phyloP scores from a whole-genome alignment of 2,329 filamentous ascomycete genomes.

The Lasiodiplodia citricola region DNA sequence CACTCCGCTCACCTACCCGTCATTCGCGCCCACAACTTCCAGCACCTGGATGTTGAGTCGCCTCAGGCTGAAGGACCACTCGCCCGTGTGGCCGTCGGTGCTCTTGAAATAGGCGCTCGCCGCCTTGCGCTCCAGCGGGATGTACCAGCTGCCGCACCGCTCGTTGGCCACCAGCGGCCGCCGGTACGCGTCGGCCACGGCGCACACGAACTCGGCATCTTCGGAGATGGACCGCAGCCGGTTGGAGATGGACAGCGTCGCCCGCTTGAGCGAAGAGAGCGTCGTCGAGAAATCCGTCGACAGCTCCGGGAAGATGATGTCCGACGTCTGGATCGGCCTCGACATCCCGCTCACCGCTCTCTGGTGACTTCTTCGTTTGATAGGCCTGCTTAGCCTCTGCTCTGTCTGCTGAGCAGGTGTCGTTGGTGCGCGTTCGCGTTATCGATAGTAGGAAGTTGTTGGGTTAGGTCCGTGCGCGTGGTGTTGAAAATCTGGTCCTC shows the following conservation, averaged over 20 bases:
- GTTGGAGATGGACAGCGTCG: conserved; percentile 79
- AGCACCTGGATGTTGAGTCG: conserved; percentile 85
- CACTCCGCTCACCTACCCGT: conserved; percentile 61
- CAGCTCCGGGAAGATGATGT: conserved; percentile 60
- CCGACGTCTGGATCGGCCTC: conserved; percentile 36
- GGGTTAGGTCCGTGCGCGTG: conserved; percentile 2
- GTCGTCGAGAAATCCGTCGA: conserved; percentile 71
- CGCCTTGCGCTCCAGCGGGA: conserved; percentile 66
- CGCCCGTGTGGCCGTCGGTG: conserved; percentile 89
- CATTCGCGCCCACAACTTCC: conserved; percentile 66
- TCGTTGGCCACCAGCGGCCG: conserved; percentile 89
- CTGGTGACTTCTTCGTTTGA: not conserved
- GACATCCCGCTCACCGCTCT: not conserved
- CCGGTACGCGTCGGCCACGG: conserved; percentile 60
- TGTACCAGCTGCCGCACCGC: conserved; percentile 95
- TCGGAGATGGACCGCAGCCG: conserved; percentile 77
- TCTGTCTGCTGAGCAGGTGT: not conserved
- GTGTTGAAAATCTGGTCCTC: conserved; percentile 10
- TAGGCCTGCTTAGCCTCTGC: not conserved
- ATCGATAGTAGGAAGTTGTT: not conserved
- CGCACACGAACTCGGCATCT: conserved; percentile 76
- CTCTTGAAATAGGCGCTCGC: conserved; percentile 95
- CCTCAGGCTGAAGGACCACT: conserved; percentile 88
- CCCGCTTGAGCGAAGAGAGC: conserved; percentile 74
- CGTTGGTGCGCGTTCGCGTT: not conserved